Base-by-base conservation (phyloP, 2,329 filamentous ascomycete genomes). In the Ilyonectria destructans region DNA sequence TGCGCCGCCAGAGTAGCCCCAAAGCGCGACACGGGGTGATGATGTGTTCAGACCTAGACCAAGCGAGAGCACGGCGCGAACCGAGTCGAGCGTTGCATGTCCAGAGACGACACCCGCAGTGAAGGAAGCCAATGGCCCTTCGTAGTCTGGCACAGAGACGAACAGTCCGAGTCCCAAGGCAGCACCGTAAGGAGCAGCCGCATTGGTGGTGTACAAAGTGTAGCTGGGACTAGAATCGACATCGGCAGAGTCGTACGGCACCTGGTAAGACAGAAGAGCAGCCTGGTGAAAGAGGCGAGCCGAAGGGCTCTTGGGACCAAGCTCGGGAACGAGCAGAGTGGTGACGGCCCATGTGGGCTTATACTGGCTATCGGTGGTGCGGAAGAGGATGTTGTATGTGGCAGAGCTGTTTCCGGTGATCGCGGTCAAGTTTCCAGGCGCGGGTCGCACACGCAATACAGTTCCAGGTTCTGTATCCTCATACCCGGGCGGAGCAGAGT, bases 1-100 rank as follows among this genome's bases (percentile, higher is more conserved):
- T 2, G 83, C 83, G 4, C 88, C 88, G 3, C 88, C 88, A 0
- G 85, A 88, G 72, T 89, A 90, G 0, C 88, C 88, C 86, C 86
- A 89, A 9, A 89, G 77, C 0, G 83, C 82, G 35, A 83, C 77
- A 3, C 73, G 77, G 0, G 82, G 76, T 1, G 26, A 21, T 0
- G 49, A 52, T 0, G 48, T 49, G 49, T 71, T 58, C 3, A 80
- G 72, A 0, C 72, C 86, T 7, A 85, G 65, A 0, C 76, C 75
- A 4, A 77, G 74, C 5, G 75, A 74, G 15, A 83, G 70, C 1
- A 83, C 79, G 1, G 84, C 84, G 5, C 86, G 83, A 1, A 86
- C 73, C 1, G 82, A 82, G 69, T 87, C 83, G 19, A 86, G 75
- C 2, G 82, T 83, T 0, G 82, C 81, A 49, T 86, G 81, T 0